phyloP scores from a whole-genome alignment of 2,329 filamentous ascomycete species.

The Ceratocystis alfenasii region DNA sequence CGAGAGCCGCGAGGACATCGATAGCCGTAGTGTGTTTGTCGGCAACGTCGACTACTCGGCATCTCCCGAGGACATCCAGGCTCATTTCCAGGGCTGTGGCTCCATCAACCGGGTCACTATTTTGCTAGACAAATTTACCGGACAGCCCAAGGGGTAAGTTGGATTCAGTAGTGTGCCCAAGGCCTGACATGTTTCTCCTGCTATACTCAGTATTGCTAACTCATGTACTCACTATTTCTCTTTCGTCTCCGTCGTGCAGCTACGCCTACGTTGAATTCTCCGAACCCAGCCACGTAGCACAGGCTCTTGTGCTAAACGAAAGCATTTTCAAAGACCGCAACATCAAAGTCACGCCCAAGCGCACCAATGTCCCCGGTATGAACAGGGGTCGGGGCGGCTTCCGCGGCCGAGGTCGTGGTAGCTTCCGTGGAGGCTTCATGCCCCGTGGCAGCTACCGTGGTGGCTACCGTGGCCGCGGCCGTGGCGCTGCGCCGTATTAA shows the following conservation, averaged over 20 bases:
- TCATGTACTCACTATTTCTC: neutral
- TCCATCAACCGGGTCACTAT: constrained; percentile 98
- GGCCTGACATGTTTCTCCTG: neutral
- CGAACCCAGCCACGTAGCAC: constrained; percentile 82
- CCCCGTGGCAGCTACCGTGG: constrained; percentile 41
- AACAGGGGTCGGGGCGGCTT: constrained; percentile 54
- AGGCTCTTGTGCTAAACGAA: constrained; percentile 90
- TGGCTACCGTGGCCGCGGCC: constrained; percentile 53
- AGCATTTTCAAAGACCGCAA: constrained; percentile 90
- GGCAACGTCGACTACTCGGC: constrained; percentile 98
- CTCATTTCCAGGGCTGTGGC: constrained; percentile 93
- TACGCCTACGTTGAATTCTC: constrained; percentile 99
- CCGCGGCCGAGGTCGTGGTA: constrained; percentile 41
- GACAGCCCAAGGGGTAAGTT: constrained; percentile 92
- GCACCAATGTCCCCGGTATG: constrained; percentile 94
- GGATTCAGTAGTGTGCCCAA: neutral
- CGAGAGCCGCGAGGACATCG: constrained; percentile 92
- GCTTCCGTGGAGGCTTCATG: constrained; percentile 35
- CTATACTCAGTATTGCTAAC: neutral
- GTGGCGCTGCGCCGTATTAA: constrained; percentile 51
- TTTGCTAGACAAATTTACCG: constrained; percentile 92
- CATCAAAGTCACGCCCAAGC: constrained; percentile 89
- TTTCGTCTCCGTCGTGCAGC: constrained; percentile 37
- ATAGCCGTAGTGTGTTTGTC: constrained; percentile 91
- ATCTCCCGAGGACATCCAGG: constrained; percentile 94